Conservation (phyloP, 2,329 filamentous ascomycete genomes). For the Grosmannia serpens region DNA sequence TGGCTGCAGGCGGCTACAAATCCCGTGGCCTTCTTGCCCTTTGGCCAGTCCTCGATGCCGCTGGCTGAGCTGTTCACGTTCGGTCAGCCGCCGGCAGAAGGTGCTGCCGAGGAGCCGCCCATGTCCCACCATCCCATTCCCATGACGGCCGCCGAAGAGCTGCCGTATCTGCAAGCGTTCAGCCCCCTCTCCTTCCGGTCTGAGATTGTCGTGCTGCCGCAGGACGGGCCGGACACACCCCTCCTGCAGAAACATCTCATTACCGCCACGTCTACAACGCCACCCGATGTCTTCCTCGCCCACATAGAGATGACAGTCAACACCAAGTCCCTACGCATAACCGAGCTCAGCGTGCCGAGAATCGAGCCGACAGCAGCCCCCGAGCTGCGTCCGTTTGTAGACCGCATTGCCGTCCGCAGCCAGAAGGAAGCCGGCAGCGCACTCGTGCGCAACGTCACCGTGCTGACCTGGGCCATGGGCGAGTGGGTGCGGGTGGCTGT, state of each 20-base stretch:
- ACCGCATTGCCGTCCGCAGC: conserved; percentile 23
- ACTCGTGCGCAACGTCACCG: conserved; percentile 43
- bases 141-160: conserved; percentile 51
- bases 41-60: conserved; percentile 25
- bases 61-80: conserved; percentile 15
- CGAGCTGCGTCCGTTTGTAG: conserved; percentile 46
- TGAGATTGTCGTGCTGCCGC: conserved; percentile 33
- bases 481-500: conserved; percentile 54
- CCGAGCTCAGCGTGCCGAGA: conserved; percentile 38
- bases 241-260: conserved; percentile 45
- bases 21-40: conserved; percentile 40
- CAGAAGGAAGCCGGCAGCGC: conserved; percentile 26
- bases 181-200: conserved; percentile 54
- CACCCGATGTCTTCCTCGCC: conserved; percentile 45
- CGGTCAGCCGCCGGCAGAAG: conserved; percentile 15
- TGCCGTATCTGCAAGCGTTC: conserved; percentile 61
- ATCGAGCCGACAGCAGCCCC: conserved; percentile 44
- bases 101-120: conserved; percentile 24
- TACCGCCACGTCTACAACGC: conserved; percentile 31
- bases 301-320: conserved; percentile 48
- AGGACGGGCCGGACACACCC: conserved; percentile 3
- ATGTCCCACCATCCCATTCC: conserved; percentile 54
- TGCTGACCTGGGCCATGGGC: conserved; percentile 55
- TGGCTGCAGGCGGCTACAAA: conserved; percentile 39
- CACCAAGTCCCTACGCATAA: conserved; percentile 37